Conservation (phyloP, 164 flowering plant species). For the Akebia trifoliata region DNA sequence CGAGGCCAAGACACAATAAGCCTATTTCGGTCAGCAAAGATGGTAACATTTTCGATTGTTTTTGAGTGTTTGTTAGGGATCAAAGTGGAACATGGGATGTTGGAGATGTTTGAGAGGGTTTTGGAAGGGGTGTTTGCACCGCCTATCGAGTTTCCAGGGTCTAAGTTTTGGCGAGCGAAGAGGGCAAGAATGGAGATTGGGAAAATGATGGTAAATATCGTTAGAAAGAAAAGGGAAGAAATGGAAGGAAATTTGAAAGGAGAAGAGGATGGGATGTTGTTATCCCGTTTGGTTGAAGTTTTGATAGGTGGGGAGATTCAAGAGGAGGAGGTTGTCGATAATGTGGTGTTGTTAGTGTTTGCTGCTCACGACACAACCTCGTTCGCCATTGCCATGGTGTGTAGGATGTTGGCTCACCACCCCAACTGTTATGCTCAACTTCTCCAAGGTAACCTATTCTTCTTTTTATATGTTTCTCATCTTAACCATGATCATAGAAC, state of each 20-base stretch:
- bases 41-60: constrained; percentile 42
- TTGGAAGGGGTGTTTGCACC: constrained; percentile 62
- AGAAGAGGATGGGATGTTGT: constrained; percentile 28
- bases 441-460: constrained; percentile 40
- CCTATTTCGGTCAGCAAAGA: constrained; percentile 41
- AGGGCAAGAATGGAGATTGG: constrained; percentile 52
- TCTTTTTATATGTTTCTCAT: not conserved
- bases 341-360: constrained; percentile 61
- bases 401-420: constrained; percentile 60
- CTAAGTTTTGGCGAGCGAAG: constrained; percentile 58
- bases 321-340: constrained; percentile 63
- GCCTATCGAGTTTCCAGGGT: constrained; percentile 46
- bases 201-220: constrained; percentile 27
- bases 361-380: constrained; percentile 86
- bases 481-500: too few species aligned
- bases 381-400: constrained; percentile 64
- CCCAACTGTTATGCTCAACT: constrained; percentile 41
- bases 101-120: constrained; percentile 49
- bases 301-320: constrained; percentile 50
- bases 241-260: constrained; percentile 20
- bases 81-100: constrained; percentile 35
- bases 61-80: constrained; percentile 63
- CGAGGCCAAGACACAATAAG: constrained; percentile 24
- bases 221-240: constrained; percentile 38
- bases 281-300: constrained; percentile 35